A percentile compares a stretch with the other conserved stretches of the same genome.
These are phyloP conservation scores for Colletotrichum tofieldiae DNA, from an alignment of 2,329 filamentous ascomycete species.

Conservation along the genomic window DNA sequence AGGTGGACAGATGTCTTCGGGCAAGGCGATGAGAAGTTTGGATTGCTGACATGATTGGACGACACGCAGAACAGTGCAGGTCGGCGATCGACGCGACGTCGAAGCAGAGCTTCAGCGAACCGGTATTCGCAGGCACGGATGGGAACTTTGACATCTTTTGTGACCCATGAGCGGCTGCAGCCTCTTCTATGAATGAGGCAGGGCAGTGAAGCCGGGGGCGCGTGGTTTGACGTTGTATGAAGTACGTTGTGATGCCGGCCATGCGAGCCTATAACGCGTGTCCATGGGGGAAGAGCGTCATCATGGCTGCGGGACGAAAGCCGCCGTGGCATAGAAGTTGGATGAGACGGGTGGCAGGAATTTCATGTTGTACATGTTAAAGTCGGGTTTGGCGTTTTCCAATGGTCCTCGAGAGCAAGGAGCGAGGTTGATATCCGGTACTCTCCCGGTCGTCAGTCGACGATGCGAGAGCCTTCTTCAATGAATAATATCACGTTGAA, in stretches of 20 bases:
- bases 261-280: conserved; percentile 3
- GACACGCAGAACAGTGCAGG: conserved; percentile 58
- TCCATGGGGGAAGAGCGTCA: conserved; percentile 5
- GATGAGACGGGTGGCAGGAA: background rate
- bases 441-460: background rate
- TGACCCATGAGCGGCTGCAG: conserved; percentile 51
- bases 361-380: background rate
- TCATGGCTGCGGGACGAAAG: background rate
- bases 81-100: conserved; percentile 49
- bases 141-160: conserved; percentile 65
- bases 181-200: background rate
- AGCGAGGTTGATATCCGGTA: conserved; percentile 30
- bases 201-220: background rate
- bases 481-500: conserved; percentile 20
- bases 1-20: background rate
- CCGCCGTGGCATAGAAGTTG: background rate
- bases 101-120: conserved; percentile 45
- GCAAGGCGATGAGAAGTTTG: background rate
- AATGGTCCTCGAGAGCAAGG: conserved; percentile 5
- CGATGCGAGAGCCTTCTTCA: background rate
- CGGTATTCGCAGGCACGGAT: conserved; percentile 57
- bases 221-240: background rate
- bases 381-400: conserved; percentile 8
- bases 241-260: background rate
- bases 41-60: background rate